Evolutionary conservation across 169 alveolate genomes (phyloP).

Genomic region (Ichthyophthirius multifiliis): DNA sequence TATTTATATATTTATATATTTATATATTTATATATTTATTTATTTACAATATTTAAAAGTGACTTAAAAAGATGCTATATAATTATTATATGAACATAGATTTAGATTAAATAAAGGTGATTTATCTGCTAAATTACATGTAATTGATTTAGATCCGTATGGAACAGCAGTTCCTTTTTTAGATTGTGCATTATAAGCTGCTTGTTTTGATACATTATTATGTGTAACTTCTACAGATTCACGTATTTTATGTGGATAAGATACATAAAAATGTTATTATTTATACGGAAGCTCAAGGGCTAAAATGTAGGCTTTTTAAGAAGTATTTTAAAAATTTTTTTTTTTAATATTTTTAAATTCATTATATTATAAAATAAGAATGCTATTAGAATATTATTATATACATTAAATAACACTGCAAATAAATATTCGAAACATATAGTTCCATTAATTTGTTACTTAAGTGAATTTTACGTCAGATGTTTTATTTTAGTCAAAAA

Average conservation of each 20-base stretch:
- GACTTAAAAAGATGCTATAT: conserved; percentile 63
- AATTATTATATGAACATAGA: conserved; percentile 46
- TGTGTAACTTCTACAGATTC: conserved; percentile 82
- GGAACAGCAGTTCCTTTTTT: conserved; percentile 82
- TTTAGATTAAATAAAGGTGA: conserved; percentile 16
- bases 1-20: background rate
- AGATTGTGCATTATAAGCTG: conserved; percentile 69
- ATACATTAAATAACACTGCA: conserved; percentile 61
- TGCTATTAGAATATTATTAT: conserved; percentile 71
- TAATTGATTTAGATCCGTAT: conserved; percentile 83
- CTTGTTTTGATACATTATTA: conserved; percentile 62
- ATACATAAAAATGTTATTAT: conserved; percentile 70
- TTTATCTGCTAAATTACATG: conserved; percentile 57
- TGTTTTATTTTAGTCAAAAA: conserved; percentile 62
- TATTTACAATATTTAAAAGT: background rate
- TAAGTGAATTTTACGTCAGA: conserved; percentile 77
- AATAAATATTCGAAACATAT: conserved; percentile 63
- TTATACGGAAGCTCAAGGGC: conserved; percentile 74
- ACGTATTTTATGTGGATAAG: conserved; percentile 75
- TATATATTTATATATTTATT: background rate
- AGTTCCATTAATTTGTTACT: conserved; percentile 65
- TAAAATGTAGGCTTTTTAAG: conserved; percentile 64
- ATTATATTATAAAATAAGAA: background rate
- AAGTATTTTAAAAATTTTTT: conserved; percentile 16
- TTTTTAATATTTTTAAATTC: no score